Evolutionary conservation across 768 basidiomycete species (phyloP).

Genomic region (Chiua virens): DNA sequence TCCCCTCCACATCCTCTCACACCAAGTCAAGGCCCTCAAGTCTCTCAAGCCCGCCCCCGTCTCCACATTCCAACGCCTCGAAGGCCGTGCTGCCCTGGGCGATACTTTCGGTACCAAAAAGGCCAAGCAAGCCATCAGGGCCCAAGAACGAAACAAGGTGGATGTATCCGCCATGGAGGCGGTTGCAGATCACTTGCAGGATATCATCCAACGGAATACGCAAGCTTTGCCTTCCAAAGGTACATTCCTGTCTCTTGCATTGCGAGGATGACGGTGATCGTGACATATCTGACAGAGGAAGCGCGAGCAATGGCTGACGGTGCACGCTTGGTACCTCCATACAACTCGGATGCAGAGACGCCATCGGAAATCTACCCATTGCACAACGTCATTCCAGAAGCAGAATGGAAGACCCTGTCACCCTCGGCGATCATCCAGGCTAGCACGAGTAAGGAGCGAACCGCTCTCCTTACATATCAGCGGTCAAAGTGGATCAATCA

Average conservation of each 20-base stretch:
- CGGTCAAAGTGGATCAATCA: slow-evolving; percentile 70
- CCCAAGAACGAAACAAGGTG: slow-evolving; percentile 86
- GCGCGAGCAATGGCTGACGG: slow-evolving; percentile 62
- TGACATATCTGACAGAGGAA: slow-evolving; percentile 48
- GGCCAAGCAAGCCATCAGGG: slow-evolving; percentile 80
- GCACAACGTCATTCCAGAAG: slow-evolving; percentile 74
- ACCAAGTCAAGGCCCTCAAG: slow-evolving; percentile 84
- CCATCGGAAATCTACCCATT: slow-evolving; percentile 75
- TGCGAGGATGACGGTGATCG: background rate
- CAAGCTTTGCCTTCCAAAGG: slow-evolving; percentile 68
- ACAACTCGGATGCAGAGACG: slow-evolving; percentile 61
- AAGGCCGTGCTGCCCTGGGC: slow-evolving; percentile 77
- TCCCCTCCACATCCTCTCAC: slow-evolving; percentile 67
- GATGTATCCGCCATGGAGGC: slow-evolving; percentile 87
- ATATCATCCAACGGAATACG: slow-evolving; percentile 75
- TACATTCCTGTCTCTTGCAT: slow-evolving; percentile 35
- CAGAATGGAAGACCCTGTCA: slow-evolving; percentile 75
- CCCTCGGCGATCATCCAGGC: slow-evolving; percentile 55
- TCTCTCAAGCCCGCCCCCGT: slow-evolving; percentile 50
- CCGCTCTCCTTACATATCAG: slow-evolving; percentile 57
- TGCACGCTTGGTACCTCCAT: slow-evolving; percentile 74
- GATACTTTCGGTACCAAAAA: slow-evolving; percentile 96
- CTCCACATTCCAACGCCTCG: slow-evolving; percentile 50
- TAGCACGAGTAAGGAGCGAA: slow-evolving; percentile 45
- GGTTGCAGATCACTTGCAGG: slow-evolving; percentile 79